Base-by-base conservation (phyloP, 495 filamentous ascomycete genomes). In the Neurospora sublineolata region DNA sequence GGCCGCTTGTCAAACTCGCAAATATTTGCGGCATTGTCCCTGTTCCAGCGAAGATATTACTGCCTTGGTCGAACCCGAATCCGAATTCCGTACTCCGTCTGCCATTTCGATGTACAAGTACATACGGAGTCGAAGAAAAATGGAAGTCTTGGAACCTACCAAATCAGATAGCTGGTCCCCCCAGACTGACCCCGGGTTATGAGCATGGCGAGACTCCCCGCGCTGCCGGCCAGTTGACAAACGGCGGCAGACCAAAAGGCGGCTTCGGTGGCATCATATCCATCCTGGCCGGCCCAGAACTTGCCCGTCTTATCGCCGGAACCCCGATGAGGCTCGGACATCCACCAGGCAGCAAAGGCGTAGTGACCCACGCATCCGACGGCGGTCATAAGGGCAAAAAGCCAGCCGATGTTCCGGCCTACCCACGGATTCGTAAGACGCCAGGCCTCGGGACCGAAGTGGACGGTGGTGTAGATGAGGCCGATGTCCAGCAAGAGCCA, bases 401-500 rank as follows among this genome's bases (percentile, higher is more conserved):
- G 72, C 37, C 69, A 76, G 8, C 74, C 78, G 12, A 82, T 73
- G 70, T 84, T 74, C 36, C 75, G 77, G 27, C 77, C 80, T 7
- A 85, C 74, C 36, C 78, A 74, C 30, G 79, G 79, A 10, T 77
- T 72, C 70, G 76, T 78, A 23, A 0, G 14, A 36, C 52, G 68
- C 80, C 80, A 84, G 30, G 82, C 82, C 7, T 77, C 69, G 36
- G 68, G 70, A 4, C 79, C 82, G 70, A 80, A 82, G 37, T 74
- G 76, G 9, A 83, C 39, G 0, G 81, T 75, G 6, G 77, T 76
- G 71, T 81, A 82, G 18, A 84, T 76, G 40, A 86, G 76, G 2
- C 77, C 77, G 23, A 80, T n/a, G 74, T 86, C 83, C 10, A 84
- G 69, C 4, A 83, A 4, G 30, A 84, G 77, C 83, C 83, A 85